A percentile compares a stretch with the other conserved stretches of the same genome.
Conservation (phyloP, 2,329 filamentous ascomycete species). For the Ascochyta pisi region DNA sequence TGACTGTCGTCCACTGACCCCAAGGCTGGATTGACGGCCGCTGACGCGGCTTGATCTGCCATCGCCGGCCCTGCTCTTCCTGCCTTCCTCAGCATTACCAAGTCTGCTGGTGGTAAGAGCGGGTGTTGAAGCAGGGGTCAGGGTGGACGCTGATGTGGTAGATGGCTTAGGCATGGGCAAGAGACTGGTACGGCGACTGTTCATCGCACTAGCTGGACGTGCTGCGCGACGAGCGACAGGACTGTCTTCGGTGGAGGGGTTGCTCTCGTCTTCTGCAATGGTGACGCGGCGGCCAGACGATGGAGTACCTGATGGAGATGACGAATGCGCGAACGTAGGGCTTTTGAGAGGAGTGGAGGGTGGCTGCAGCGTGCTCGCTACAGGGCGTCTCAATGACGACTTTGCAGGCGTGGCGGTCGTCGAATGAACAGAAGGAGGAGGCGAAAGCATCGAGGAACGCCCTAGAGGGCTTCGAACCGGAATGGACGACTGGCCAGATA, state of each 20-base stretch:
- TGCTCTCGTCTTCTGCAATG: conserved; percentile 29
- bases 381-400: conserved; percentile 33
- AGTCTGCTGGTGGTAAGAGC: conserved; percentile 34
- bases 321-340: conserved; percentile 21
- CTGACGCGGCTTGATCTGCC: conserved; percentile 34
- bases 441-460: conserved; percentile 36
- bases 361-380: conserved; percentile 38
- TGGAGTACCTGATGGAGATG: conserved; percentile 32
- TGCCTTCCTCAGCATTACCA: conserved; percentile 32
- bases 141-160: conserved; percentile 29
- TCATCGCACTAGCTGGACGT: conserved; percentile 40
- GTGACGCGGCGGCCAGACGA: conserved; percentile 34
- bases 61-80: conserved; percentile 30
- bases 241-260: conserved; percentile 36
- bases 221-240: conserved; percentile 36
- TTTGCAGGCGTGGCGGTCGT: conserved; percentile 36
- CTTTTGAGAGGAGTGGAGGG: conserved; percentile 41
- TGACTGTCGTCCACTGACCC: conserved; percentile 22
- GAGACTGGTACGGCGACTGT: conserved; percentile 39
- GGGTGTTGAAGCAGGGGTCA: conserved; percentile 22
- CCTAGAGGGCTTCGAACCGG: conserved; percentile 46
- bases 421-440: conserved; percentile 32
- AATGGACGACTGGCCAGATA: conserved; percentile 44
- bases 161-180: conserved; percentile 39
- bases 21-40: conserved; percentile 33